Base-by-base conservation (phyloP, 2,329 filamentous ascomycete species). In the Trichoderma asperellum region DNA sequence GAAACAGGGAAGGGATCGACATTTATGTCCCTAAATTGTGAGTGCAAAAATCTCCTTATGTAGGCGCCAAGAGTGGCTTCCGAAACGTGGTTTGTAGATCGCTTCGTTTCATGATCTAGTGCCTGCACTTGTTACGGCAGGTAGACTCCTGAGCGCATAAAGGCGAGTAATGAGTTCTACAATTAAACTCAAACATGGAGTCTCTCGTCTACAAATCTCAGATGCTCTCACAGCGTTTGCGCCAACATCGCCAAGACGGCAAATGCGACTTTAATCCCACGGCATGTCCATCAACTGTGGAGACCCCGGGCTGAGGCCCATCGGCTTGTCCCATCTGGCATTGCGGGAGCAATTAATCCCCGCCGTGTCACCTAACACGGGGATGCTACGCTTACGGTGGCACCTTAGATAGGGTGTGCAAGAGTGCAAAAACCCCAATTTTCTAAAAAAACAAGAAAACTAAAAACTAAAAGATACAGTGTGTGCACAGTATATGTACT, bases 241-340 rank as follows among this genome's bases (percentile, higher is more conserved):
- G 4, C 34, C 27, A 16, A 14, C 35, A 32, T 34, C 12, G 2
- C 35, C 62, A 47, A 14, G 18, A n/a, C 52, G 37, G 53, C 14
- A 66, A 47, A 56, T 16, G 53, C 53, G 37, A 37, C 35, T 47
- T 27, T 18, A 32, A 21, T 24, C 61, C n/a, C 37, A 35, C 34
- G 27, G 24, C 29, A 32, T 4, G 11, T 29, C 16, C 24, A 8
- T 34, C 34, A 18, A 40, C 47, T 32, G 57, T 60, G 55, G 55
- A 47, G 29, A 57, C 24, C 11, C 12, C 21, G 29, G 47, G 14
- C 40, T 37, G n/a, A 37, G 60, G 60, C 47, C 52, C 35, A 34
- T 59, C 64, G 64, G 64, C 64, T 67, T 55, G 64, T 59, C 64
- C 64, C 64, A 67, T 59, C 11, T n/a, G 14, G 55, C 24, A 52